Conservation (phyloP, 2,329 filamentous ascomycete genomes). For the Fusarium hainanense region DNA sequence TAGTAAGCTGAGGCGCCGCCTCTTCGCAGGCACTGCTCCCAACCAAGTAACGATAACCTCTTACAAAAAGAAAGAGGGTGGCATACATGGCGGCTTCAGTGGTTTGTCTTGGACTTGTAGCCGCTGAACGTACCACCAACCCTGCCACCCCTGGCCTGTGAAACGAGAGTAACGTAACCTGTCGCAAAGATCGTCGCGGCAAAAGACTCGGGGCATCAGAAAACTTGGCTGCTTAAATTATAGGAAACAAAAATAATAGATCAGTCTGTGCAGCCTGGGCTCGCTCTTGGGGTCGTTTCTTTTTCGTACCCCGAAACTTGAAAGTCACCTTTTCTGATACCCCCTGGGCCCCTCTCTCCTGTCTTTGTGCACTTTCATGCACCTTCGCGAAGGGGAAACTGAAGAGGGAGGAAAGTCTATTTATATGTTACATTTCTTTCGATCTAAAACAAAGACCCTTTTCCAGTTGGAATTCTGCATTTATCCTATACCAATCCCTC, state of each 20-base stretch:
- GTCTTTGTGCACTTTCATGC: slow-evolving; percentile 23
- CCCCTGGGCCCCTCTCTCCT: slow-evolving; percentile 13
- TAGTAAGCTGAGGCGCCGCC: slow-evolving; percentile 15
- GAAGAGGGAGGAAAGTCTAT: slow-evolving; percentile 11
- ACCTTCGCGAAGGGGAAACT: slow-evolving; percentile 7
- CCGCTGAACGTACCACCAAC: slow-evolving; percentile 26
- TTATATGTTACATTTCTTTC: slow-evolving; percentile 13
- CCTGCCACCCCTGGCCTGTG: slow-evolving; percentile 32
- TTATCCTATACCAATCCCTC: background rate
- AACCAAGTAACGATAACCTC: slow-evolving; percentile 13
- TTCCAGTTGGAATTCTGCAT: slow-evolving; percentile 1
- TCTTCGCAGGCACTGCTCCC: background rate
- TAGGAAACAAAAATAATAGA: background rate
- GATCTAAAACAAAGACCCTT: background rate
- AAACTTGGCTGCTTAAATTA: background rate
- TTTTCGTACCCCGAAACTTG: background rate
- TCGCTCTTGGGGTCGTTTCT: background rate
- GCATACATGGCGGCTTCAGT: background rate
- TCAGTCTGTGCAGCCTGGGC: background rate
- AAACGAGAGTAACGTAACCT: slow-evolving; percentile 41
- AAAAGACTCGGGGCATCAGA: background rate
- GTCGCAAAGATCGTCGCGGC: slow-evolving; percentile 39
- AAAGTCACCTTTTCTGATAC: slow-evolving; percentile 3
- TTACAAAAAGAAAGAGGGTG: slow-evolving; percentile 20
- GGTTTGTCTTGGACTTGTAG: slow-evolving; percentile 27